Evolutionary conservation across 2,329 filamentous ascomycete species (phyloP).

Genomic region (Fusarium sp.): DNA sequence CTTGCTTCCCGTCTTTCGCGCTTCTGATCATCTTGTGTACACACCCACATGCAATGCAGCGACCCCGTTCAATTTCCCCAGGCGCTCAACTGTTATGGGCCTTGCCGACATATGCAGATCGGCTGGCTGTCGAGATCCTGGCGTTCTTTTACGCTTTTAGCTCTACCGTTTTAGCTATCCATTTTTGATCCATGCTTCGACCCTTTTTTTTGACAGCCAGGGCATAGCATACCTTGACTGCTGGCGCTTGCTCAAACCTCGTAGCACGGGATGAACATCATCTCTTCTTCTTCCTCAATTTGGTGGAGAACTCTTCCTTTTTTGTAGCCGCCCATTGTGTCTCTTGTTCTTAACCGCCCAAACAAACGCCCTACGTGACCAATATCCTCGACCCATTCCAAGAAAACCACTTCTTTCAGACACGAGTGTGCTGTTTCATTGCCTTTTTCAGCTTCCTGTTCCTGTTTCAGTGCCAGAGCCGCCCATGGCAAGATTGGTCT

Average conservation of each 20-base stretch:
- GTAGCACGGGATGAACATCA: constrained; percentile 18
- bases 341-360: constrained; percentile 48
- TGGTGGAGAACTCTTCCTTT: neutral
- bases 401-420: constrained; percentile 59
- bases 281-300: too few species aligned
- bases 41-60: constrained; percentile 44
- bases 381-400: constrained; percentile 62
- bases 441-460: constrained; percentile 43
- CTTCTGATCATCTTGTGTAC: constrained; percentile 17
- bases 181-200: constrained; percentile 1
- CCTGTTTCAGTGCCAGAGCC: constrained; percentile 50
- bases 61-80: constrained; percentile 47
- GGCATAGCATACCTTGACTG: neutral
- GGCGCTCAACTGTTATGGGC: constrained; percentile 38
- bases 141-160: neutral
- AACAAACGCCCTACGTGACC: constrained; percentile 62
- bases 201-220: neutral
- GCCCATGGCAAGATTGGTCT: constrained; percentile 48
- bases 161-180: neutral
- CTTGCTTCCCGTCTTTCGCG: constrained; percentile 24
- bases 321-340: constrained; percentile 46
- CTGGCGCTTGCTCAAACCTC: constrained; percentile 46
- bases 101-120: constrained; percentile 33
- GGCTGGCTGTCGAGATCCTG: constrained; percentile 43
- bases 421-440: constrained; percentile 66